Evolutionary conservation across 768 basidiomycete genomes (phyloP).

Genomic region (Podaxis mareebaensis): DNA sequence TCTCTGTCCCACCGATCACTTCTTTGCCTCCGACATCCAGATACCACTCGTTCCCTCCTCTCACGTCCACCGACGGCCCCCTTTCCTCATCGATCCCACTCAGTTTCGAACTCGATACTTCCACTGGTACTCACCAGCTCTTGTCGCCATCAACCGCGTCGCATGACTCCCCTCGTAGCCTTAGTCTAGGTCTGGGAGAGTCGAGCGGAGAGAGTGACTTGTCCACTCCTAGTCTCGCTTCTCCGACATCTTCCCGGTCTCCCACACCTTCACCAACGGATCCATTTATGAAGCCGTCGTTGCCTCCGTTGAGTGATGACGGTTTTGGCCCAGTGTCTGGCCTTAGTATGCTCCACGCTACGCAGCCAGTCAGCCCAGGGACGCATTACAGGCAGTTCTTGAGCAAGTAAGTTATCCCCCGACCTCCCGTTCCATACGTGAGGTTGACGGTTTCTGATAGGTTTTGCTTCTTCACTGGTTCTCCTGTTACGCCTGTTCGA

Average conservation of each 20-base stretch:
- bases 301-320: conserved; percentile 14
- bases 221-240: conserved; percentile 49
- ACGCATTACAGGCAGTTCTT: conserved; percentile 62
- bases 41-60: conserved; percentile 39
- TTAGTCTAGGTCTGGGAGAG: conserved; percentile 15
- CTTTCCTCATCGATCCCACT: conserved; percentile 13
- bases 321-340: not conserved
- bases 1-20: conserved; percentile 19
- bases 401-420: conserved; percentile 50
- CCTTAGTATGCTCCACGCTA: conserved; percentile 15
- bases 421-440: not conserved
- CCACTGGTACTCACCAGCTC: conserved; percentile 7
- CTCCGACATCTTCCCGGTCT: conserved; percentile 43
- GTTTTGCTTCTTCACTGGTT: conserved; percentile 82
- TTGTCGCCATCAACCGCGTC: conserved; percentile 17
- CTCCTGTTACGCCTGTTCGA: conserved; percentile 28
- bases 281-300: conserved; percentile 24
- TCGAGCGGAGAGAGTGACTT: conserved; percentile 33
- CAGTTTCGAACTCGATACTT: not conserved
- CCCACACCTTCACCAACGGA: conserved; percentile 43
- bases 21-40: conserved; percentile 27
- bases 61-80: conserved; percentile 17
- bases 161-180: not conserved
- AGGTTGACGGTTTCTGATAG: conserved; percentile 34
- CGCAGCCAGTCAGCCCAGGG: conserved; percentile 29